phyloP scores from a whole-genome alignment of 345 rosid species.

The Pseudoturritis turrita region DNA sequence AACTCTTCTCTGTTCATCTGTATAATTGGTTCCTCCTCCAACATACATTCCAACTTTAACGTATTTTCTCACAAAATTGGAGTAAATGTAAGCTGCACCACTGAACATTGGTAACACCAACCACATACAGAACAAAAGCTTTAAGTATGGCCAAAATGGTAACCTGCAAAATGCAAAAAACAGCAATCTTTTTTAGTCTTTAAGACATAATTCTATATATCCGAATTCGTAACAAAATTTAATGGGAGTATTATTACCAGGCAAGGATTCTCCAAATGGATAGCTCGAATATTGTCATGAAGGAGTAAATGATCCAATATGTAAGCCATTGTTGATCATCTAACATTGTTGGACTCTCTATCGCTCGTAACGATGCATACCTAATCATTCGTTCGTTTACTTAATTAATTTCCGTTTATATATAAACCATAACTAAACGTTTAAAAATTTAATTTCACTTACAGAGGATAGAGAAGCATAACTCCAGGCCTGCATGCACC shows the following conservation, averaged over 20 bases:
- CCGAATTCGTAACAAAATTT: neutral
- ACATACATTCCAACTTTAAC: slow-evolving; percentile 50
- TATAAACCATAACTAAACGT: neutral
- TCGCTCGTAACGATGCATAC: slow-evolving; percentile 85
- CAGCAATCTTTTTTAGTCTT: neutral
- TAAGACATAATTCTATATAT: neutral
- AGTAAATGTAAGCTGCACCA: slow-evolving; percentile 84
- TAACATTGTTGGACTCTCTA: slow-evolving; percentile 73
- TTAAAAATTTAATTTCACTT: slow-evolving; percentile 31
- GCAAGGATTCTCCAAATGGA: slow-evolving; percentile 56
- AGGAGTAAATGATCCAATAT: slow-evolving; percentile 89
- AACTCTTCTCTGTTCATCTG: slow-evolving; percentile 61
- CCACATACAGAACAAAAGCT: slow-evolving; percentile 77
- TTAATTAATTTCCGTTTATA: neutral
- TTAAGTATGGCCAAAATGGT: slow-evolving; percentile 84
- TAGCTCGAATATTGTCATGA: slow-evolving; percentile 71
- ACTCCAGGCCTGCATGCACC: slow-evolving; percentile 63
- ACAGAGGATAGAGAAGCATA: slow-evolving; percentile 91
- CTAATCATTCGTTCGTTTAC: slow-evolving; percentile 29
- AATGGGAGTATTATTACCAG: slow-evolving; percentile 43
- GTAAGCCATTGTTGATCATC: slow-evolving; percentile 98
- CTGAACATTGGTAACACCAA: slow-evolving; percentile 79
- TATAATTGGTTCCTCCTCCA: slow-evolving; percentile 35
- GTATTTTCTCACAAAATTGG: slow-evolving; percentile 54
- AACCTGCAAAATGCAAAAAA: slow-evolving; percentile 39